phyloP scores from a whole-genome alignment of 768 basidiomycete genomes.

The Naganishia randhawae region DNA sequence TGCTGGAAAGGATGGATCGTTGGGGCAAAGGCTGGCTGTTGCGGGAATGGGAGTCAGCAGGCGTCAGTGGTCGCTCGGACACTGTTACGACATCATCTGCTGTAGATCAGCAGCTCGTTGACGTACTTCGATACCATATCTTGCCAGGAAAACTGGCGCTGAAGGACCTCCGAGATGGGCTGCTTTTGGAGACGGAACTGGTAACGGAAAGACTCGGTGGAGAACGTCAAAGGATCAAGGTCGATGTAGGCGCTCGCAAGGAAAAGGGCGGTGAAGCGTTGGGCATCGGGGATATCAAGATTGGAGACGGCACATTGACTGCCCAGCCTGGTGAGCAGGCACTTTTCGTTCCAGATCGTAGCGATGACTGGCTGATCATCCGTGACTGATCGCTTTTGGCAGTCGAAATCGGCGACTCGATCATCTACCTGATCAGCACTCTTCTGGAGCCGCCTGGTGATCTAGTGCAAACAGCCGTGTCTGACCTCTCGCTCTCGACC shows the following conservation, averaged over 20 bases:
- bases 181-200: slow-evolving; percentile 75
- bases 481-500: slow-evolving; percentile 75
- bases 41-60: slow-evolving; percentile 4
- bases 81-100: too few species aligned
- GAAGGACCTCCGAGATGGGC: slow-evolving; percentile 66
- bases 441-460: slow-evolving; percentile 79
- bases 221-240: slow-evolving; percentile 53
- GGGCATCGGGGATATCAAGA: slow-evolving; percentile 60
- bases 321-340: slow-evolving; percentile 65
- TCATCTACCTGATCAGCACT: slow-evolving; percentile 84
- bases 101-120: background rate
- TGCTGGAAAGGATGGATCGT: slow-evolving; percentile 54
- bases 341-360: background rate
- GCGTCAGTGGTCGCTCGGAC: background rate
- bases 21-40: slow-evolving; percentile 29
- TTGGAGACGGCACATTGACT: slow-evolving; percentile 76
- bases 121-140: slow-evolving; percentile 76
- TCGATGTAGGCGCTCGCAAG: slow-evolving; percentile 49
- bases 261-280: slow-evolving; percentile 31
- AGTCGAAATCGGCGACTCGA: slow-evolving; percentile 71
- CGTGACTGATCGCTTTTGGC: slow-evolving; percentile 21
- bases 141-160: slow-evolving; percentile 73
- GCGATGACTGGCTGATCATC: background rate
- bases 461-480: slow-evolving; percentile 72
- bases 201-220: slow-evolving; percentile 43